Base-by-base conservation (phyloP, 73 alveolate species). In the Blepharisma japonicum region DNA sequence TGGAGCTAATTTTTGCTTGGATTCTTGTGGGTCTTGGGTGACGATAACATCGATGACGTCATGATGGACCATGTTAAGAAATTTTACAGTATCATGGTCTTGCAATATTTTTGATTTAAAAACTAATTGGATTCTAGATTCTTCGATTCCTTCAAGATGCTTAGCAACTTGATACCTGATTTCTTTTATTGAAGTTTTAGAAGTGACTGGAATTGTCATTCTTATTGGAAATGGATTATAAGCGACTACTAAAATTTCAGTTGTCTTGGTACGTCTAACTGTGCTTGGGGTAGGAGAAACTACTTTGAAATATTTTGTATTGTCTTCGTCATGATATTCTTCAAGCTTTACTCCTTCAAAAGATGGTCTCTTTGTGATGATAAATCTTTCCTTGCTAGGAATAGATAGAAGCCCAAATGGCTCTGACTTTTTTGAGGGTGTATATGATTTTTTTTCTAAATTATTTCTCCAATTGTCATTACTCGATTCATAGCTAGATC, bases 291-390 rank as follows among this genome's bases (percentile, higher is more conserved):
- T 39, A 14, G 74, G 74, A 2, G 42, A 32, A 32, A 32, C 42
- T 32, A 61, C 46, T 25, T 61, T 61, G 47, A 61, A 61, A 61
- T 61, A 61, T 32, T 32, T 32, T 8, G 14, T 61, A 14, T 25
- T 25, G 23, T 61, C 74, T 25, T 61, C 74, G 23, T 61, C 74
- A 8, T 61, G 14, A 61, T 61, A 61, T 25, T 61, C 74, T 25
- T 61, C 74, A 14, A 61, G 46, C 47, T 61, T 61, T 0, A 61
- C 14, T 8, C 23, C 23, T 9, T 14, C 74, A 61, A 61, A 61
- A 25, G n/a, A 14, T 18, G 74, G 38, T 25, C 74, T 61, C 47
- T 61, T 61, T 18, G 38, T 25, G 14, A 61, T 25, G 23, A 61
- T 14, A 61, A 61, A 61, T 9, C 42, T 32, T 32, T 32, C 42